Evolutionary conservation across 2,329 filamentous ascomycete genomes (phyloP).

Genomic region (Xylaria sp.): DNA sequence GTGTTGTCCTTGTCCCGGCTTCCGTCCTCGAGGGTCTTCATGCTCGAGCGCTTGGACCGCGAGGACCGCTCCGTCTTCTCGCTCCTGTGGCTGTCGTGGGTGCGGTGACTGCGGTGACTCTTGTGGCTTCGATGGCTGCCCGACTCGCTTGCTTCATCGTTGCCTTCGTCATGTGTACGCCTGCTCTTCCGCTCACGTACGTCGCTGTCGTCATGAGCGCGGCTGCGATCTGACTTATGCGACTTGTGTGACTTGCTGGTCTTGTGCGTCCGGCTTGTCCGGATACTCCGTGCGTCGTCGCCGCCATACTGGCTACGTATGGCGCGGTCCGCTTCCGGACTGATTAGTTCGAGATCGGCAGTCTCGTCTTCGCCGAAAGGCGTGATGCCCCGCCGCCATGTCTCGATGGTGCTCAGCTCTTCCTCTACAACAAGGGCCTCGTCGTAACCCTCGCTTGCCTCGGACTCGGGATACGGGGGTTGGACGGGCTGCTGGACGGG

Average conservation of each 20-base stretch:
- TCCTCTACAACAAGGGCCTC: constrained; percentile 69
- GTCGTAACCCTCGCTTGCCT: constrained; percentile 55
- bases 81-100: constrained; percentile 52
- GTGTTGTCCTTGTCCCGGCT: constrained; percentile 50
- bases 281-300: constrained; percentile 51
- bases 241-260: constrained; percentile 47
- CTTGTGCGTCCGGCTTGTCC: constrained; percentile 48
- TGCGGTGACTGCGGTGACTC: constrained; percentile 48
- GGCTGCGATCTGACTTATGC: constrained; percentile 45
- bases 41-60: constrained; percentile 47
- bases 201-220: constrained; percentile 32
- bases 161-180: constrained; percentile 40
- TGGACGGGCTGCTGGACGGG: constrained; percentile 10
- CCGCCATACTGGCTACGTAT: constrained; percentile 55
- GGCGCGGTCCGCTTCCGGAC: constrained; percentile 63
- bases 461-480: constrained; percentile 42
- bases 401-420: constrained; percentile 68
- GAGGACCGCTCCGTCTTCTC: constrained; percentile 50
- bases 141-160: constrained; percentile 51
- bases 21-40: constrained; percentile 53
- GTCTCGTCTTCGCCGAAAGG: constrained; percentile 59
- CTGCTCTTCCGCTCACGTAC: constrained; percentile 46
- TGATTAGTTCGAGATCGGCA: constrained; percentile 68
- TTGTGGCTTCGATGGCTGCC: constrained; percentile 52
- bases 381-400: constrained; percentile 67